These are phyloP conservation scores for Naumovozyma baii DNA, from an alignment of 805 yeast genomes.

Conservation along the genomic window DNA sequence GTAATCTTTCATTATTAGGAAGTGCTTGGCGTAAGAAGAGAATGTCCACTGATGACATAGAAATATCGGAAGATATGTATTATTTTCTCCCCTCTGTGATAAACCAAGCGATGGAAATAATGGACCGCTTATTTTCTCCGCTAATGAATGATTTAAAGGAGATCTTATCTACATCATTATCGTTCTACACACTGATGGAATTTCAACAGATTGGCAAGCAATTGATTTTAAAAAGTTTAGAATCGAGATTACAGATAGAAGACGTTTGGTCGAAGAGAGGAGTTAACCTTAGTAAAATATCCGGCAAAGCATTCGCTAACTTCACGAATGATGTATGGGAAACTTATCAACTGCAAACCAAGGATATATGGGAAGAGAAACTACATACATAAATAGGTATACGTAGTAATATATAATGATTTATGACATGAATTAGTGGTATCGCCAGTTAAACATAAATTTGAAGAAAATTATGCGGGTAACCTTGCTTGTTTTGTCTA, in stretches of 20 bases:
- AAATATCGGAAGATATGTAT: conserved; percentile 7
- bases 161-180: conserved; percentile 11
- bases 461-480: neutral
- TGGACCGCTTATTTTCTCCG: conserved; percentile 15
- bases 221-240: conserved; percentile 15
- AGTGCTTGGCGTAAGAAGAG: conserved; percentile 3
- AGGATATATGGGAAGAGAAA: conserved; percentile 9
- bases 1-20: conserved; percentile 8
- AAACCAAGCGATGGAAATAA: conserved; percentile 9
- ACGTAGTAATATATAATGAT: no score
- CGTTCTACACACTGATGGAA: conserved; percentile 13
- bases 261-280: conserved; percentile 7
- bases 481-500: neutral
- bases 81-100: conserved; percentile 10
- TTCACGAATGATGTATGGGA: conserved; percentile 11
- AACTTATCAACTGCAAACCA: conserved; percentile 13
- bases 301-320: conserved; percentile 7
- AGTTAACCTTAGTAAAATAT: conserved; percentile 6
- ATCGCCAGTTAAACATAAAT: no score
- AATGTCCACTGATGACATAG: conserved; percentile 5
- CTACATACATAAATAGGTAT: no score
- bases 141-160: conserved; percentile 5
- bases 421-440: no score
- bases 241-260: conserved; percentile 15
- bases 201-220: conserved; percentile 18